Base-by-base conservation (phyloP, 192 early-diverging fungal genomes). In the Piromyces finnis region DNA sequence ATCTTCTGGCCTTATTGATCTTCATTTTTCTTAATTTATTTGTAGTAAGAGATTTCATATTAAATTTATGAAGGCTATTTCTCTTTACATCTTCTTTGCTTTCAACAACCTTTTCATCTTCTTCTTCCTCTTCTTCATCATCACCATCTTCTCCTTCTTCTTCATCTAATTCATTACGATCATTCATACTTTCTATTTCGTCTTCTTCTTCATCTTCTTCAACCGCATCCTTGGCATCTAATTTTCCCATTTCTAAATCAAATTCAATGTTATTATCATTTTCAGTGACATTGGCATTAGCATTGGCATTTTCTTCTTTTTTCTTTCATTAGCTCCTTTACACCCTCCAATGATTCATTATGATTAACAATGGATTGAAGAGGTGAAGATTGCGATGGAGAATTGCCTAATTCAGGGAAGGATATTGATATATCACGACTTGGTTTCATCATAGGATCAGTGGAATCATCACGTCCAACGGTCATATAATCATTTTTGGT, bases 401-500 rank as follows among this genome's bases (percentile, higher is more conserved):
- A 77, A 7, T 35, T 2, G 11, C 68, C 41, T 27, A 79, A 30
- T 18, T 17, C 28, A 22, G 77, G 77, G 79, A 37, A 78, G 22
- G 4, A 11, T 14, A 77, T 68, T 5, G 15, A 41, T 1, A 80
- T 41, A 29, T 82, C 80, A 29, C 15, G 39, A 36, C 59, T 30
- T 28, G 26, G 15, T 29, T 82, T 82, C 32, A 80, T n/a, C 26
- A 68, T 68, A n/a, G 18, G 30, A 29, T 80, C 59, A 22, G 30
- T 1, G 0, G 83, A 82, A 39, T 84, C 82, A 77, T 89, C 86
- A n/a, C 85, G 83, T 29, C 88, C 87, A 22, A 87, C 86, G 83
- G 93, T 92, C 82, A 94, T 87, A 17, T 90, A 85, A 79, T 85
- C 87, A 16, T 94, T 78, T 68, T 94, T 92, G 0, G 83, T 87